Evolutionary conservation across 768 basidiomycete genomes (phyloP).

Genomic region (Tylopilus sp.): DNA sequence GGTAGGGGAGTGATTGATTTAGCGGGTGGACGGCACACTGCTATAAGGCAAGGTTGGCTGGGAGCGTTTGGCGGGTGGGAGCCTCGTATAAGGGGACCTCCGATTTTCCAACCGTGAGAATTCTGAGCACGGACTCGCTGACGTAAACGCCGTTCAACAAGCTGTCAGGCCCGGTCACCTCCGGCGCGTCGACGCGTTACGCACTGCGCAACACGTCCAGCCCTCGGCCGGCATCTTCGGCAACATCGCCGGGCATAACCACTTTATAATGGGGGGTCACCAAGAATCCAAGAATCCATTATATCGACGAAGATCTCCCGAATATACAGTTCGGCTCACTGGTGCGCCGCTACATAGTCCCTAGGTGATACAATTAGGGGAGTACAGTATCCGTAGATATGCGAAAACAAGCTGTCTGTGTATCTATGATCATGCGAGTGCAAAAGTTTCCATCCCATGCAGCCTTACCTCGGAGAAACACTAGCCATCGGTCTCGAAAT

Average conservation of each 20-base stretch:
- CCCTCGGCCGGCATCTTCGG: constrained; percentile 25
- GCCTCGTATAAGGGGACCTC: constrained; percentile 33
- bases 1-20: constrained; percentile 28
- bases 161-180: constrained; percentile 18
- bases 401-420: constrained; percentile 6
- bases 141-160: constrained; percentile 34
- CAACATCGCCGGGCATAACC: constrained; percentile 7
- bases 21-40: constrained; percentile 33
- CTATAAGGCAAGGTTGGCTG: constrained; percentile 39
- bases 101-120: constrained; percentile 33
- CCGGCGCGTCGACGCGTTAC: constrained; percentile 22
- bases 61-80: constrained; percentile 37
- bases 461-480: constrained; percentile 7
- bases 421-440: background rate
- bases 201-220: background rate
- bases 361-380: too few relatives aligned
- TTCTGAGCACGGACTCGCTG: constrained; percentile 34
- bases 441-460: background rate
- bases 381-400: constrained; percentile 17
- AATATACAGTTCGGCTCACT: background rate
- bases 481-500: constrained; percentile 24
- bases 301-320: background rate
- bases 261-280: constrained; percentile 16
- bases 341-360: constrained; percentile 6
- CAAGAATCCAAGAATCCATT: background rate